A percentile compares a stretch with the other conserved stretches of the same genome.
phyloP scores from a whole-genome alignment of 371 early-diverging fungal species.

The Chytridium lagenaria region DNA sequence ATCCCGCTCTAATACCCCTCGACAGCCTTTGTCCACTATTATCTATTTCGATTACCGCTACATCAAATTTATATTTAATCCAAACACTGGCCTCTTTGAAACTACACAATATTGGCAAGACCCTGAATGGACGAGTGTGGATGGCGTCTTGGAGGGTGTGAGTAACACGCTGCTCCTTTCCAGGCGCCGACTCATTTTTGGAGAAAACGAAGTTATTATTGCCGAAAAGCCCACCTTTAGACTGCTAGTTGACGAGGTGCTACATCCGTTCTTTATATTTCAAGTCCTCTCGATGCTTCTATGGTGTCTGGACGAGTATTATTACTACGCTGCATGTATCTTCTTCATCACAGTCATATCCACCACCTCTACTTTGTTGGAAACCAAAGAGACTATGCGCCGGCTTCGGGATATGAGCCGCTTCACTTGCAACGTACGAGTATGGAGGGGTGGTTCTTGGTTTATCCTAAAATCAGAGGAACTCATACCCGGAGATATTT shows the following conservation, averaged over 20 bases:
- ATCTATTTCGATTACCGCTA: constrained; percentile 78
- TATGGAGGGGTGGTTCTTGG: constrained; percentile 76
- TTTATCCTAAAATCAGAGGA: constrained; percentile 74
- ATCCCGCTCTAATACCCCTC: not conserved
- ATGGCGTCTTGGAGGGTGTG: constrained; percentile 51
- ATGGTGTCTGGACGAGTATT: constrained; percentile 94
- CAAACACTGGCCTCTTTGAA: constrained; percentile 72
- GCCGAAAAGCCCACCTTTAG: constrained; percentile 75
- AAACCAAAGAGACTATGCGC: constrained; percentile 82
- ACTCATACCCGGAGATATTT: constrained; percentile 95
- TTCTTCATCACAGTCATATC: constrained; percentile 82
- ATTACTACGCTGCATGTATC: constrained; percentile 93
- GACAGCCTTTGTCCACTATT: constrained; percentile 16
- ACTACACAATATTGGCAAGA: constrained; percentile 80
- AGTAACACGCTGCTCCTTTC: constrained; percentile 24
- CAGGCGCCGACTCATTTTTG: constrained; percentile 80
- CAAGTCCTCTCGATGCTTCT: constrained; percentile 88
- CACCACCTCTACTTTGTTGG: constrained; percentile 78
- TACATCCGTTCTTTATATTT: constrained; percentile 95
- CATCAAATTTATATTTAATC: constrained; percentile 85
- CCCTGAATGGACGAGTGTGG: constrained; percentile 65
- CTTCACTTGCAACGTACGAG: constrained; percentile 80
- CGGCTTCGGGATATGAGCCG: constrained; percentile 86
- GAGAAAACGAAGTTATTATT: constrained; percentile 82
- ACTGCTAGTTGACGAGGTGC: constrained; percentile 85